Conservation (phyloP, 805 yeast genomes). For the Metschnikowia anglica region DNA sequence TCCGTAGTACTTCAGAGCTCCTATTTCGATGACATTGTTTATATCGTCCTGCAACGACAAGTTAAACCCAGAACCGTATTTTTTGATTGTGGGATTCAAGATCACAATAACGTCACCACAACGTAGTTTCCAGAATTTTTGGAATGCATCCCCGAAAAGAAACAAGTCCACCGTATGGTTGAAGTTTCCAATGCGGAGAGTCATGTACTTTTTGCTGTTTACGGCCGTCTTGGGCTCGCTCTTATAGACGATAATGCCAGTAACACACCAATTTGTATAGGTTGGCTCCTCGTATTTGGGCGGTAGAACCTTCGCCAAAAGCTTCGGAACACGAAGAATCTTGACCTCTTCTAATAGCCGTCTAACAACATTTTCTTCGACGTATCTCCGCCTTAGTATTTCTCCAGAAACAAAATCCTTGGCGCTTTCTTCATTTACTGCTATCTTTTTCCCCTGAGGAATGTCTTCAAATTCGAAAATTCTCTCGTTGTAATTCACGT, state of each 20-base stretch:
- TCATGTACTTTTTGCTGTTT: constrained; percentile 51
- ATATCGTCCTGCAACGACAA: constrained; percentile 51
- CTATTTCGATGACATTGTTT: constrained; percentile 68
- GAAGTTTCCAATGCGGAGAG: constrained; percentile 67
- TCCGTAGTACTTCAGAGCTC: constrained; percentile 65
- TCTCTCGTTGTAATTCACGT: constrained; percentile 15
- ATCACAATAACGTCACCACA: constrained; percentile 74
- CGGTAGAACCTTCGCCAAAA: constrained; percentile 63
- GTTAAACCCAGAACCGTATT: constrained; percentile 44
- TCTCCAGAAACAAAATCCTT: constrained; percentile 17
- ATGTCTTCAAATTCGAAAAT: constrained; percentile 20
- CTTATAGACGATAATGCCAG: constrained; percentile 68
- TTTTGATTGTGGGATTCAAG: constrained; percentile 65
- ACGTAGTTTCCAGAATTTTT: constrained; percentile 68
- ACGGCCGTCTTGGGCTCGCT: constrained; percentile 48
- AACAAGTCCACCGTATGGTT: constrained; percentile 56
- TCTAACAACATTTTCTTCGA: constrained; percentile 1
- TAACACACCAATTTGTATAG: constrained; percentile 73
- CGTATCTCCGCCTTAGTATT: constrained; percentile 14
- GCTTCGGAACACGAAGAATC: constrained; percentile 54
- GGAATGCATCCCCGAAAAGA: constrained; percentile 66
- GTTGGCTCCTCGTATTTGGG: constrained; percentile 68
- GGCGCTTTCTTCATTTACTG: constrained; percentile 3
- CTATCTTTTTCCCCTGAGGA: constrained; percentile 8
- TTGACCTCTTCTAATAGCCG: constrained; percentile 48